Percentiles rank a stretch among this genome's conserved stretches.
Evolutionary conservation across 768 basidiomycete genomes (phyloP).

Genomic region (Filobasidium floriforme): DNA sequence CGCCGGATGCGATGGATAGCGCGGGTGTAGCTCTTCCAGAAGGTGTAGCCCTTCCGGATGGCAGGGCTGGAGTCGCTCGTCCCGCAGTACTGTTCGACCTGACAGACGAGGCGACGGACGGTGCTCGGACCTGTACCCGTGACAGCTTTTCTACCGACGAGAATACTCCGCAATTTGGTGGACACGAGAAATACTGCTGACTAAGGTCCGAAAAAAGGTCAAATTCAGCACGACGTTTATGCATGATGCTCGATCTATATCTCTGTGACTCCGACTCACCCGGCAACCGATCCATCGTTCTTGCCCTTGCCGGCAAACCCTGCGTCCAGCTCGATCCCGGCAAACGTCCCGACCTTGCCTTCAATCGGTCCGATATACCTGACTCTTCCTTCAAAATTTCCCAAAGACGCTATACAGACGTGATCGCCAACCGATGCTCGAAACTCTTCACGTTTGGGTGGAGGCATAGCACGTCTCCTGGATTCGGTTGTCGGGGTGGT

Average conservation of each 20-base stretch:
- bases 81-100: conserved; percentile 43
- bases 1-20: not conserved
- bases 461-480: not conserved
- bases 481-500: conserved; percentile 2
- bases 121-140: conserved; percentile 64
- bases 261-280: conserved; percentile 53
- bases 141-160: conserved; percentile 76
- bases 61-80: conserved; percentile 22
- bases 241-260: not conserved
- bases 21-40: not conserved
- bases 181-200: conserved; percentile 74
- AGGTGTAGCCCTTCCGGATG: not conserved
- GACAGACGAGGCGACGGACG: conserved; percentile 68
- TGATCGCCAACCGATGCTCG: conserved; percentile 61
- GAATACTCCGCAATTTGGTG: conserved; percentile 82
- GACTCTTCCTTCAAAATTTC: conserved; percentile 66
- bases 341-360: conserved; percentile 84
- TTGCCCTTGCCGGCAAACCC: conserved; percentile 87
- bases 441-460: conserved; percentile 26
- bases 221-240: conserved; percentile 4
- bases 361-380: conserved; percentile 76
- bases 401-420: conserved; percentile 78
- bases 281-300: conserved; percentile 81
- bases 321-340: conserved; percentile 79
- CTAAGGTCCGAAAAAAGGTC: conserved; percentile 47